These are phyloP conservation scores for Parietichytrium sp. DNA, from an alignment of 108 stramenopile genomes.

Conservation along the genomic window DNA sequence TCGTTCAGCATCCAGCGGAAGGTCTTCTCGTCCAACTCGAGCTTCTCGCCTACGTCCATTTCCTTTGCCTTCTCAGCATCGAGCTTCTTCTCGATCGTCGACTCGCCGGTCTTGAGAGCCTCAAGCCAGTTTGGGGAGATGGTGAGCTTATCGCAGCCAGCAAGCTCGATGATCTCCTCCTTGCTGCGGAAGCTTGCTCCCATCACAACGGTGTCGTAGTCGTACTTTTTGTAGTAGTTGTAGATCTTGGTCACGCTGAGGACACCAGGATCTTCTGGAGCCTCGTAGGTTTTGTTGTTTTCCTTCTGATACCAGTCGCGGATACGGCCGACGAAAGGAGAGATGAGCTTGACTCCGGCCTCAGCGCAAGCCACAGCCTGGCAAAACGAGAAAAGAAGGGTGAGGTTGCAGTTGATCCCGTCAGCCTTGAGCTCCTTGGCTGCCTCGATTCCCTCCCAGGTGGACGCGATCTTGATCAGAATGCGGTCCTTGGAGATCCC, in stretches of 20 bases:
- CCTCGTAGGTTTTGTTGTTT: conserved; percentile 61
- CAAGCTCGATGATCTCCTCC: conserved; percentile 59
- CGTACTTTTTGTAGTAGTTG: conserved; percentile 92
- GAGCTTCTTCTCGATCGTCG: conserved; percentile 45
- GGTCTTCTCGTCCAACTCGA: conserved; percentile 76
- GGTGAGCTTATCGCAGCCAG: conserved; percentile 67
- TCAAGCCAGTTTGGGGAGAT: conserved; percentile 68
- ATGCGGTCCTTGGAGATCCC: conserved; percentile 77
- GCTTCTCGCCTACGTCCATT: conserved; percentile 69
- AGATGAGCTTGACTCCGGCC: conserved; percentile 85
- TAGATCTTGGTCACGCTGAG: conserved; percentile 79
- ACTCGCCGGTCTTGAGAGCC: conserved; percentile 64
- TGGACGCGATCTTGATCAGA: conserved; percentile 94
- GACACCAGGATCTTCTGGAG: conserved; percentile 87
- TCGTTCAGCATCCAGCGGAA: conserved; percentile 90
- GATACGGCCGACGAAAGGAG: conserved; percentile 95
- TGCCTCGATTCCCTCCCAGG: conserved; percentile 97
- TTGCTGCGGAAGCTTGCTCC: conserved; percentile 86
- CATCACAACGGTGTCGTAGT: conserved; percentile 93
- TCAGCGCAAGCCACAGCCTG: conserved; percentile 94
- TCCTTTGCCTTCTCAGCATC: conserved; percentile 69
- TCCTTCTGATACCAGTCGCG: conserved; percentile 89
- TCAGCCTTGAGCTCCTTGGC: conserved; percentile 82
- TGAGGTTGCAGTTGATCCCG: conserved; percentile 91
- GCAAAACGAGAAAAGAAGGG: conserved; percentile 85